Conservation (phyloP, 805 yeast genomes). For the Myxozyma vanderwaltii region DNA sequence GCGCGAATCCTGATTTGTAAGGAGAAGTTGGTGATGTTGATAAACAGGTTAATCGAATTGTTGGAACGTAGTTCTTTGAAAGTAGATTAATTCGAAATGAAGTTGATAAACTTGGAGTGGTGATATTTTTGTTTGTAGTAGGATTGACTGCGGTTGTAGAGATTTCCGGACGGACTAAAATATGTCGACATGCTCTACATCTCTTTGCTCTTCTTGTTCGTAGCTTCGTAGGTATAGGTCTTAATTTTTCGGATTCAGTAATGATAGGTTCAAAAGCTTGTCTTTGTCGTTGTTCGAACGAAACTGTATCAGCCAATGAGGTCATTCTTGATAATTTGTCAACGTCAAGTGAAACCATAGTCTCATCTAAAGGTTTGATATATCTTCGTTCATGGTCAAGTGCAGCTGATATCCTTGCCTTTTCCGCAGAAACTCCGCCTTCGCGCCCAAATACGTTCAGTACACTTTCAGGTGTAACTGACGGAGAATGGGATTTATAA, state of each 20-base stretch:
- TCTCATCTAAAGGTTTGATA: not conserved
- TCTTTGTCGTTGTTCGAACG: slow-evolving; percentile 6
- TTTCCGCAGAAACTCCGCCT: slow-evolving; percentile 19
- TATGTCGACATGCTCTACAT: slow-evolving; percentile 42
- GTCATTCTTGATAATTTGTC: not conserved
- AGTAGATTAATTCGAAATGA: slow-evolving; percentile 24
- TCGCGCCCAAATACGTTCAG: slow-evolving; percentile 18
- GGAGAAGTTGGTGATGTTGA: slow-evolving; percentile 5
- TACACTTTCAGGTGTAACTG: slow-evolving; percentile 14
- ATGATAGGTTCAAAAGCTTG: not conserved
- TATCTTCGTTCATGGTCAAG: not conserved
- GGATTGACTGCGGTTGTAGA: not conserved
- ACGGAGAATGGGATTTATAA: slow-evolving; percentile 9
- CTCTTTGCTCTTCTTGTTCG: slow-evolving; percentile 38
- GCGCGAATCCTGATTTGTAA: slow-evolving; percentile 9
- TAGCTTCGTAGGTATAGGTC: slow-evolving; percentile 38
- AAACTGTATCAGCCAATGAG: not conserved
- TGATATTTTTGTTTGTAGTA: not conserved
- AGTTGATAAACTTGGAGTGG: slow-evolving; percentile 14
- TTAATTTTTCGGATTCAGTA: not conserved
- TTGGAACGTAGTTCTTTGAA: slow-evolving; percentile 21
- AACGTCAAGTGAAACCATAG: not conserved
- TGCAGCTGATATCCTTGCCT: slow-evolving; percentile 7
- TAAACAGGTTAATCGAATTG: slow-evolving; percentile 22
- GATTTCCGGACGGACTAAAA: slow-evolving; percentile 42